phyloP scores from a whole-genome alignment of 2,329 filamentous ascomycete genomes.

The Ophiocordyceps camponoti-leonardi region DNA sequence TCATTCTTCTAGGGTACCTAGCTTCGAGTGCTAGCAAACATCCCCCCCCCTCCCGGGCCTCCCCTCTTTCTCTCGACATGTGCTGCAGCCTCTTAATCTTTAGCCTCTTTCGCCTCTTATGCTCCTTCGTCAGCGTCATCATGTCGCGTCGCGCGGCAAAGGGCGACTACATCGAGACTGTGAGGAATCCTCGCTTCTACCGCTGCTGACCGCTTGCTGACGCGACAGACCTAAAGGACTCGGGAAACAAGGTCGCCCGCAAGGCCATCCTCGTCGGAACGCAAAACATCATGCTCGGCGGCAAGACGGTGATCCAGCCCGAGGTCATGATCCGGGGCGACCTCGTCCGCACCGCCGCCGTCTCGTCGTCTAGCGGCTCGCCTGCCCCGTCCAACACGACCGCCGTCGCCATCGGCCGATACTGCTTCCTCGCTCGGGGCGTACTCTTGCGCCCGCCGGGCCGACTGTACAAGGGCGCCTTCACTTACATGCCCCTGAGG shows the following conservation, averaged over 20 bases:
- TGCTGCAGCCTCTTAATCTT: neutral
- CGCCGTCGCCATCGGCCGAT: slow-evolving; percentile 76
- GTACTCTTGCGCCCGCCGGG: slow-evolving; percentile 70
- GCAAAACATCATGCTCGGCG: slow-evolving; percentile 93
- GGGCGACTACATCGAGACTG: slow-evolving; percentile 94
- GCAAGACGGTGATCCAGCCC: slow-evolving; percentile 88
- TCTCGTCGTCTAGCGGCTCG: slow-evolving; percentile 18
- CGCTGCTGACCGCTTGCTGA: slow-evolving; percentile 1
- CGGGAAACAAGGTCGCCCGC: slow-evolving; percentile 94
- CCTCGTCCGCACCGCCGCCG: slow-evolving; percentile 43
- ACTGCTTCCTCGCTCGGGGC: slow-evolving; percentile 71
- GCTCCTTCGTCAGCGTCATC: neutral
- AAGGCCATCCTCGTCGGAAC: slow-evolving; percentile 85
- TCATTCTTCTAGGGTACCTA: neutral
- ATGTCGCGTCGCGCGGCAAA: slow-evolving; percentile 68
- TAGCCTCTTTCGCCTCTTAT: neutral
- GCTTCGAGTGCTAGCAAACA: neutral
- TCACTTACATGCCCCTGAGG: slow-evolving; percentile 76
- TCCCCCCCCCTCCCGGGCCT: no score
- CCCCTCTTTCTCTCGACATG: neutral
- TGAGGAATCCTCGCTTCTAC: slow-evolving; percentile 15
- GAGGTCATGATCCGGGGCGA: slow-evolving; percentile 91
- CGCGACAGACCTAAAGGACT: slow-evolving; percentile 45
- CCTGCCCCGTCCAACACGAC: slow-evolving; percentile 33
- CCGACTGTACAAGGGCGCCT: slow-evolving; percentile 60